These are phyloP conservation scores for Cyclotella choctawhatcheeana DNA, from an alignment of 108 stramenopile species.

Conservation along the genomic window DNA sequence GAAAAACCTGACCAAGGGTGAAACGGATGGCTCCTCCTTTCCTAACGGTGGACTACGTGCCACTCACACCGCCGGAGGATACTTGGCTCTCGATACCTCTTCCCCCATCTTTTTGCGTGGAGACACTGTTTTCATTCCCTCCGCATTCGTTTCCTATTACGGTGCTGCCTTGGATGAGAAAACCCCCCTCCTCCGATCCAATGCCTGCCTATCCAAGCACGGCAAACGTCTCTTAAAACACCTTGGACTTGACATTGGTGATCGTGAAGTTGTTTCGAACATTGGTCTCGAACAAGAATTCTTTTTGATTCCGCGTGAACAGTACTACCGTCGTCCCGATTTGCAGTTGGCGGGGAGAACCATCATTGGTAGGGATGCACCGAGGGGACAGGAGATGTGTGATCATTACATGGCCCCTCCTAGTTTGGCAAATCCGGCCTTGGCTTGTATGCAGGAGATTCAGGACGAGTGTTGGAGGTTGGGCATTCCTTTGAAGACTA, in stretches of 20 bases:
- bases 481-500: conserved; percentile 92
- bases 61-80: conserved; percentile 93
- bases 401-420: conserved; percentile 96
- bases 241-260: conserved; percentile 76
- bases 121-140: conserved; percentile 94
- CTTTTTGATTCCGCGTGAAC: conserved; percentile 93
- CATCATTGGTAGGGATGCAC: conserved; percentile 91
- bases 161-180: conserved; percentile 97
- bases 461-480: conserved; percentile 90
- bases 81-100: conserved; percentile 89
- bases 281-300: conserved; percentile 98
- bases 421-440: conserved; percentile 76
- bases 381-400: conserved; percentile 95
- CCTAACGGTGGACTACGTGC: conserved; percentile 96
- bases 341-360: conserved; percentile 93
- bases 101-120: conserved; percentile 92
- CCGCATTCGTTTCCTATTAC: conserved; percentile 91
- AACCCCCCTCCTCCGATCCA: conserved; percentile 92
- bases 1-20: conserved; percentile 90
- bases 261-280: conserved; percentile 75
- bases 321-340: conserved; percentile 93
- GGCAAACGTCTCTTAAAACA: conserved; percentile 79
- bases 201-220: conserved; percentile 87
- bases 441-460: conserved; percentile 94
- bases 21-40: conserved; percentile 95